These are phyloP conservation scores for Salix exigua DNA, from an alignment of 345 rosid genomes.

Conservation along the genomic window DNA sequence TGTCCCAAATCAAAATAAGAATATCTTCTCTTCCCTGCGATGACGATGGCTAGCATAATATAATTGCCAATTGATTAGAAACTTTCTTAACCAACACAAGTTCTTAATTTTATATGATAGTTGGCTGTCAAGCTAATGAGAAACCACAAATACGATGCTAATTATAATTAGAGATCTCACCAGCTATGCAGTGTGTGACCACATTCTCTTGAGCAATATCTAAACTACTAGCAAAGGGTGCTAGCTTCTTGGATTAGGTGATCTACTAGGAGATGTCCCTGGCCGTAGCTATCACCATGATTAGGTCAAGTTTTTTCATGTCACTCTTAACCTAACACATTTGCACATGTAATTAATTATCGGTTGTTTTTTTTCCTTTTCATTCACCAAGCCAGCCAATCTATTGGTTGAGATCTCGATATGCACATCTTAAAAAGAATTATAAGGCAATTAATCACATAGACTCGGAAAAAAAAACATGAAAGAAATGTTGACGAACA, in stretches of 20 bases:
- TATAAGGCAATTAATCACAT: too few species aligned
- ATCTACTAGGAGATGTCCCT: too few species aligned
- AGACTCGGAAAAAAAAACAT: too few species aligned
- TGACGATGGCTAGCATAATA: neutral
- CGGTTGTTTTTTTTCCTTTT: neutral
- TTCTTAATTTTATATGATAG: neutral
- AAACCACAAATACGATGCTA: neutral
- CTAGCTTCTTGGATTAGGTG: neutral
- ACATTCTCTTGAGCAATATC: neutral
- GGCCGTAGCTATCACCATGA: too few species aligned
- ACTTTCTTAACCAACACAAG: neutral
- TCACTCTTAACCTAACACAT: neutral
- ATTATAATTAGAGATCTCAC: neutral
- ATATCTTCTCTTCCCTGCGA: neutral
- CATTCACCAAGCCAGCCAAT: neutral
- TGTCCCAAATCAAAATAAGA: neutral
- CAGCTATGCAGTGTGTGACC: neutral
- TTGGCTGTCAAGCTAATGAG: neutral
- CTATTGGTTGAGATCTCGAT: neutral
- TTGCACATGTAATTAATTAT: neutral
- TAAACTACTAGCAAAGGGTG: neutral
- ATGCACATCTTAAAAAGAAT: neutral
- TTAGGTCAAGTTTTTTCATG: neutral
- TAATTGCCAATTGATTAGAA: neutral
- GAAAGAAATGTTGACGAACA: accelerated